Evolutionary conservation across 495 filamentous ascomycete species (phyloP).

Genomic region (Xylaria longipes): DNA sequence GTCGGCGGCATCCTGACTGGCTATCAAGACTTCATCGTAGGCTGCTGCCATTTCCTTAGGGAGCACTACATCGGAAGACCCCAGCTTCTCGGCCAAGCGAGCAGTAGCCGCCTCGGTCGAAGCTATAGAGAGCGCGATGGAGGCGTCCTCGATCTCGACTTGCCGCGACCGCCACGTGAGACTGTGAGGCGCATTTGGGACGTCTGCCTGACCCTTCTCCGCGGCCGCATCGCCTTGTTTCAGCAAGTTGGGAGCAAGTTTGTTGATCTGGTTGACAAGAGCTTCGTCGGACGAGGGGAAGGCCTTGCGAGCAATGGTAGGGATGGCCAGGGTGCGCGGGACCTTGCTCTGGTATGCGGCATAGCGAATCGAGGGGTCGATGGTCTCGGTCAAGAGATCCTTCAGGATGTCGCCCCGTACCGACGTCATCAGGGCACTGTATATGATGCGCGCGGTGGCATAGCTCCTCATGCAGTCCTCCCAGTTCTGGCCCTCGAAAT

Average conservation of each 20-base stretch:
- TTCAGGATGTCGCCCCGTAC: slow-evolving; percentile 77
- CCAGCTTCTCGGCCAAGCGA: slow-evolving; percentile 64
- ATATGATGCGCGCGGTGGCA: slow-evolving; percentile 80
- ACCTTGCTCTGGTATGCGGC: slow-evolving; percentile 90
- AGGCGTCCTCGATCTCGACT: slow-evolving; percentile 87
- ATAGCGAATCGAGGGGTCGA: slow-evolving; percentile 93
- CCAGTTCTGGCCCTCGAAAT: slow-evolving; percentile 90
- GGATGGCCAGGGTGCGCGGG: slow-evolving; percentile 79
- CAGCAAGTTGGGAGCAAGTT: slow-evolving; percentile 73
- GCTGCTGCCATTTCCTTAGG: slow-evolving; percentile 71
- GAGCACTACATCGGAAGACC: slow-evolving; percentile 61
- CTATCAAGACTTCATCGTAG: slow-evolving; percentile 88
- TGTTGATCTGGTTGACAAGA: slow-evolving; percentile 70
- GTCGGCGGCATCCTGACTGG: slow-evolving; percentile 94
- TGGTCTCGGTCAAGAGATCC: slow-evolving; percentile 81
- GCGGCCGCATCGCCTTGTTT: slow-evolving; percentile 66
- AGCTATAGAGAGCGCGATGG: slow-evolving; percentile 78
- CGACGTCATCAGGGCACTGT: slow-evolving; percentile 66
- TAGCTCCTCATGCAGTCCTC: slow-evolving; percentile 75
- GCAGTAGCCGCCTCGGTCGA: slow-evolving; percentile 61
- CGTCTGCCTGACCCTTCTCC: slow-evolving; percentile 57
- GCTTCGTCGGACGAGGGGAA: slow-evolving; percentile 69
- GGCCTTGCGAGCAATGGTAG: slow-evolving; percentile 75
- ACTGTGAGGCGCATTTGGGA: slow-evolving; percentile 70
- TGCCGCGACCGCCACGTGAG: slow-evolving; percentile 90